Conservation (phyloP, 352 stramenopile species). For the Pythium plurisporium region DNA sequence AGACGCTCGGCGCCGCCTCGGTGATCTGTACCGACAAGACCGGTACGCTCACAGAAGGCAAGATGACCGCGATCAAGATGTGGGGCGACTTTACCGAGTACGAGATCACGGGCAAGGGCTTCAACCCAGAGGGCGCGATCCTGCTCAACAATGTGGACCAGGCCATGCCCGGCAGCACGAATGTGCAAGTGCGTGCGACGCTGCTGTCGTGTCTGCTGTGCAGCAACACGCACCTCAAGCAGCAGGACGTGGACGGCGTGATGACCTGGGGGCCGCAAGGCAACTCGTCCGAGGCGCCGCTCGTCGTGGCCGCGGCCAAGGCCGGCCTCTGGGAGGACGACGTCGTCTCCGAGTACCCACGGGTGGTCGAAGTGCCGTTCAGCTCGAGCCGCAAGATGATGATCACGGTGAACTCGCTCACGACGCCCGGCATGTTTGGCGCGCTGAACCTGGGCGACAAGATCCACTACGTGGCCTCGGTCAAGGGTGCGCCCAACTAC, state of each 20-base stretch:
- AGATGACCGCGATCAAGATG: conserved; percentile 79
- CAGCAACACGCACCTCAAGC: conserved; percentile 71
- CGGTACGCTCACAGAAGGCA: conserved; percentile 89
- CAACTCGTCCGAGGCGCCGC: conserved; percentile 70
- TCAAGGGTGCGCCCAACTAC: conserved; percentile 74
- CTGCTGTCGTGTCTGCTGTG: conserved; percentile 63
- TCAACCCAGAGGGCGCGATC: conserved; percentile 54
- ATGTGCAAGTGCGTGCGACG: conserved; percentile 52
- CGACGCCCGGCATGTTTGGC: conserved; percentile 35
- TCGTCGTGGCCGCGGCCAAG: conserved; percentile 73
- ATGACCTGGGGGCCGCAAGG: conserved; percentile 50
- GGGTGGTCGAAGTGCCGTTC: conserved; percentile 92
- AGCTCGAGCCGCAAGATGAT: conserved; percentile 95
- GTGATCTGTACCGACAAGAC: conserved; percentile 95
- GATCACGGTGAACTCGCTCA: conserved; percentile 69
- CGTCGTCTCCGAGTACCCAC: conserved; percentile 50
- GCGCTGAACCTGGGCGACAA: conserved; percentile 31
- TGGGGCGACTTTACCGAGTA: conserved; percentile 72
- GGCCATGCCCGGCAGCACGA: conserved; percentile 29
- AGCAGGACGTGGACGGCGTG: conserved; percentile 47
- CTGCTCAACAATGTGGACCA: conserved; percentile 42
- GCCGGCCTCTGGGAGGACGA: conserved; percentile 57
- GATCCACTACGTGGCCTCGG: conserved; percentile 41
- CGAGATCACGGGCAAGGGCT: conserved; percentile 57
- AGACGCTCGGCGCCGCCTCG: conserved; percentile 87